These are phyloP conservation scores for Fusarium sp. DNA, from an alignment of 2,329 filamentous ascomycete species.

Conservation along the genomic window DNA sequence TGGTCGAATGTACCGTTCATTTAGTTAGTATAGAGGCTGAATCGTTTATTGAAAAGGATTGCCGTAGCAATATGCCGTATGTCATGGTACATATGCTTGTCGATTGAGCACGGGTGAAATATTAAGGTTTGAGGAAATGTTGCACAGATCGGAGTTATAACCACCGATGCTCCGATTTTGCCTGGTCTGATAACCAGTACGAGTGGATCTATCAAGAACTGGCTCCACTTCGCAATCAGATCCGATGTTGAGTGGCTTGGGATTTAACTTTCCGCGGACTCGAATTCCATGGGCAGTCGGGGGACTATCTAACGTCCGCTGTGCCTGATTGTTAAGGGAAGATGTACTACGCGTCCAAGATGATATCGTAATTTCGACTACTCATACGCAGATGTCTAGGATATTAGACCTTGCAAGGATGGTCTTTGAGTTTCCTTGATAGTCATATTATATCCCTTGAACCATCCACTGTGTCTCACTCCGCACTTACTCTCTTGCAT, in stretches of 20 bases:
- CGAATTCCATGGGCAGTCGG: not conserved
- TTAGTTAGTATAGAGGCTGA: not conserved
- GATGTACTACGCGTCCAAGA: not conserved
- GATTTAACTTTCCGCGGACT: not conserved
- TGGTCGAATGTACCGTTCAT: not conserved
- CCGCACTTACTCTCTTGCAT: not conserved
- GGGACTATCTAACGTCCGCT: not conserved
- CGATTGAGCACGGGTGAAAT: not conserved
- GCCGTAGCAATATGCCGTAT: not conserved
- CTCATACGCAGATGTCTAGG: not conserved
- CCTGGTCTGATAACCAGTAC: not conserved
- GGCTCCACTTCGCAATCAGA: not conserved
- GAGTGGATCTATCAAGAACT: not conserved
- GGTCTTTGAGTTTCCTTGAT: not conserved
- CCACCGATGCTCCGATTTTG: not conserved
- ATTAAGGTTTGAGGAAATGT: not conserved
- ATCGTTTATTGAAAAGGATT: not conserved
- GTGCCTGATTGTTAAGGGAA: accelerated
- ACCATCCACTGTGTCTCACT: too few species aligned
- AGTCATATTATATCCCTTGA: not conserved
- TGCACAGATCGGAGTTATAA: not conserved
- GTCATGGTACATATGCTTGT: not conserved
- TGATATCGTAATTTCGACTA: not conserved
- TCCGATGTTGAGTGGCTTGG: not conserved
- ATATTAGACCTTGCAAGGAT: not conserved